Evolutionary conservation across 1,284 basidiomycete genomes (phyloP), one percentile per base, ranked within the genome.

Genomic region (Heterobasidion irregulare): DNA sequence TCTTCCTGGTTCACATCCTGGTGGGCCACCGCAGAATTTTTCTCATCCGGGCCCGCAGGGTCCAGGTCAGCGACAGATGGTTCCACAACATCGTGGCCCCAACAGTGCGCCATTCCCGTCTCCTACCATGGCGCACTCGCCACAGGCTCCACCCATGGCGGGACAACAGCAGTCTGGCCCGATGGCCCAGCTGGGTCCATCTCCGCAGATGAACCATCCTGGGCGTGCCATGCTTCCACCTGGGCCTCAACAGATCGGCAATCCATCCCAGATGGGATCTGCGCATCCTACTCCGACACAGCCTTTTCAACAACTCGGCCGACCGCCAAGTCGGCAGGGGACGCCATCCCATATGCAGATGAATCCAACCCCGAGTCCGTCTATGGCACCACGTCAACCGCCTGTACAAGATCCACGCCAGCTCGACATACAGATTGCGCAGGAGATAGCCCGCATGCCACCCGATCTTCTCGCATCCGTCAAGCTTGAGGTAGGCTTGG

Each of bases 291-390:
- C 69, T 6, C 74, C 77, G 10, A 76, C 75, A 33, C 65, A 66
- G 6, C 59, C 62, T 4, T 72, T 69, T 53, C 71, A 71, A 15
- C 71, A 72, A 53, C 59, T 65, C n/a, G 75, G 72, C 2, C 70
- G 79, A 50, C 77, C 83, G 9, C 78, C 80, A 8, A 84, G 82
- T 63, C 73, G 82, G 52, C 75, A 82, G 33, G 76, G 68, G 5
- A 79, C 80, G 0, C 82, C 83, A 0, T 71, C 73, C 26, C 66
- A 71, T 53, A 26, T 26, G 26, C 62, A 72, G 53, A 74, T 78
- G 67, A 70, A 74, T 59, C 68, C 70, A 19, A 76, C 78, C 1
- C 78, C 67, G 2, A 86, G 84, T 61, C 84, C 84, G 12, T 80
- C 78, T 7, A 54, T 86, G 61, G 66, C 71, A 4, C 60, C 71